Evolutionary conservation across 257 asterid species (phyloP).

Genomic region (Solanum acaule): DNA sequence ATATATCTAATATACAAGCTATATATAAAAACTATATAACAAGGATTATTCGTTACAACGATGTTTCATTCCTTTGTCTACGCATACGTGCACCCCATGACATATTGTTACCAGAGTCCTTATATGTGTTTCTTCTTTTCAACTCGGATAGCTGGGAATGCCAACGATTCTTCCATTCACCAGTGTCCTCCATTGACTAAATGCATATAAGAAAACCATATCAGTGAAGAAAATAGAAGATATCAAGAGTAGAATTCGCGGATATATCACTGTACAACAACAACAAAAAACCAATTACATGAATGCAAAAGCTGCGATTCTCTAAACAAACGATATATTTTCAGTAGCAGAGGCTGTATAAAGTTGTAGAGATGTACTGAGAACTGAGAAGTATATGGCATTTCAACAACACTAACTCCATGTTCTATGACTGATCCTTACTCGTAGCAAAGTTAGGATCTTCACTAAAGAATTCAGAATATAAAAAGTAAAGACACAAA

Average conservation of each 20-base stretch:
- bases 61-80: conserved; percentile 32
- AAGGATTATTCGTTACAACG: conserved; percentile 3
- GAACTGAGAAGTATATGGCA: no score
- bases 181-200: conserved; percentile 45
- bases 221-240: conserved; percentile 4
- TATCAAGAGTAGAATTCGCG: not conserved
- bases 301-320: no score
- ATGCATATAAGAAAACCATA: not conserved
- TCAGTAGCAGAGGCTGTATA: no score
- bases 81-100: conserved; percentile 85
- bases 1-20: not conserved
- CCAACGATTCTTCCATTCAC: conserved; percentile 66
- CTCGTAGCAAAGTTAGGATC: accelerated
- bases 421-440: no score
- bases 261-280: no score
- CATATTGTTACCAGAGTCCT: conserved; percentile 26
- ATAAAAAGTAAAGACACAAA: not conserved
- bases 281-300: no score
- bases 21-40: not conserved
- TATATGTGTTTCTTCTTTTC: conserved; percentile 43
- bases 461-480: not conserved
- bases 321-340: no score
- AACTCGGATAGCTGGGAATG: conserved; percentile 63
- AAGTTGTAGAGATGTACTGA: no score
- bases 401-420: no score